A percentile compares a stretch with the other conserved stretches of the same genome.
Evolutionary conservation across 805 yeast species (phyloP).

Genomic region (Kluyveromyces dobzhanskii): DNA sequence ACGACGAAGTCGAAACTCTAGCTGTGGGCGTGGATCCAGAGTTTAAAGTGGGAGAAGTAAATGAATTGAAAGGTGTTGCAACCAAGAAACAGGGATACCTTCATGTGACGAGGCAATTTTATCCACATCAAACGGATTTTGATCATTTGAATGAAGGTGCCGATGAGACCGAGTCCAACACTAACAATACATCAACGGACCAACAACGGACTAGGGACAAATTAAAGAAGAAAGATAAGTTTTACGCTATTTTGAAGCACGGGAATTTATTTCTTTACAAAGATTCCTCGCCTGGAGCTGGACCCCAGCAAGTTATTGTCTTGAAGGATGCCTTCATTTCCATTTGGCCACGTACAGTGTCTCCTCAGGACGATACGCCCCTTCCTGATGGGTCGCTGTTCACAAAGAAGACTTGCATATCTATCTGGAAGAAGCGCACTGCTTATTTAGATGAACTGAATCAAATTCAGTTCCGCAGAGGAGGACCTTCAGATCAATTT

Average conservation of each 20-base stretch:
- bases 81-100: slow-evolving; percentile 70
- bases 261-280: slow-evolving; percentile 83
- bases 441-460: slow-evolving; percentile 15
- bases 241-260: slow-evolving; percentile 68
- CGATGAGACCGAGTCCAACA: slow-evolving; percentile 7
- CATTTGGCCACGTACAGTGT: slow-evolving; percentile 68
- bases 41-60: slow-evolving; percentile 55
- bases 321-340: slow-evolving; percentile 61
- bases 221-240: slow-evolving; percentile 42
- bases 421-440: slow-evolving; percentile 44
- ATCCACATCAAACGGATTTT: slow-evolving; percentile 39
- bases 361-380: slow-evolving; percentile 30
- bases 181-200: slow-evolving; percentile 15
- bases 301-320: slow-evolving; percentile 67
- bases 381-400: slow-evolving; percentile 64
- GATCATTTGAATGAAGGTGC: slow-evolving; percentile 5
- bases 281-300: slow-evolving; percentile 42
- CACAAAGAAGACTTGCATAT: slow-evolving; percentile 71
- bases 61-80: slow-evolving; percentile 56
- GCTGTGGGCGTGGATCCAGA: slow-evolving; percentile 26
- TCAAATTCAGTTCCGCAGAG: slow-evolving; percentile 4
- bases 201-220: slow-evolving; percentile 24
- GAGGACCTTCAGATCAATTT: slow-evolving; percentile 28
- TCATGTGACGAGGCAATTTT: slow-evolving; percentile 72
- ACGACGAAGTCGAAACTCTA: slow-evolving; percentile 6